These are phyloP conservation scores for Apiotrichum brassicae DNA, from an alignment of 1,284 basidiomycete species.

Conservation along the genomic window DNA sequence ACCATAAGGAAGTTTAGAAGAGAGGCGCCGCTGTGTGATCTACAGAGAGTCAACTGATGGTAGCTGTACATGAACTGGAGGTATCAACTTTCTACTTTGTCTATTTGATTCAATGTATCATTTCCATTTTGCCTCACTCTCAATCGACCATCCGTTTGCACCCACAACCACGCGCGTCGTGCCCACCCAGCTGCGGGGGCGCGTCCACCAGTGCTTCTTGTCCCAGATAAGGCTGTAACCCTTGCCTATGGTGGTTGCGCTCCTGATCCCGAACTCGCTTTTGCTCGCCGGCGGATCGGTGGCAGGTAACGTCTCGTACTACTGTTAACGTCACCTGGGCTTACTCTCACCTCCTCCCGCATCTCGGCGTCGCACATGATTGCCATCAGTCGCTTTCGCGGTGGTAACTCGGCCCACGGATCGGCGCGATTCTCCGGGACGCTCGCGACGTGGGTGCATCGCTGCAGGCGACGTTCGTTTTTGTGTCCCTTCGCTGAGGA, in stretches of 20 bases:
- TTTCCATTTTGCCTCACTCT: background rate
- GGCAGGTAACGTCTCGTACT: background rate
- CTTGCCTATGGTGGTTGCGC: background rate
- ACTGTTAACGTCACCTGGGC: background rate
- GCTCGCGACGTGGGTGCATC: too few relatives aligned
- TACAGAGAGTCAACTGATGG: too few relatives aligned
- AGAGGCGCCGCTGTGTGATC: too few relatives aligned
- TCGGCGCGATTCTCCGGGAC: too few relatives aligned
- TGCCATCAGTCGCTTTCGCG: background rate
- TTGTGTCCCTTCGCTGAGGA: too few relatives aligned
- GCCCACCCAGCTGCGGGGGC: background rate
- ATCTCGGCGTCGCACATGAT: background rate
- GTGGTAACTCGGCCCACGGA: background rate
- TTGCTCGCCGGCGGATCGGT: background rate
- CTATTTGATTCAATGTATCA: background rate
- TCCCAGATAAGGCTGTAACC: background rate
- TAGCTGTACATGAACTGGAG: too few relatives aligned
- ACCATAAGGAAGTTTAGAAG: too few relatives aligned
- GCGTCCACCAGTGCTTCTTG: background rate
- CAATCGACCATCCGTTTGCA: background rate
- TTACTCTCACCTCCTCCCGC: background rate
- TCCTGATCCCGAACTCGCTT: background rate
- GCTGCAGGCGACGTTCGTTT: too few relatives aligned
- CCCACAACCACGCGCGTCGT: background rate
- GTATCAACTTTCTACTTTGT: too few relatives aligned